These are phyloP conservation scores for Metarhizium robertsii DNA, from an alignment of 2,329 filamentous ascomycete species.

Conservation along the genomic window DNA sequence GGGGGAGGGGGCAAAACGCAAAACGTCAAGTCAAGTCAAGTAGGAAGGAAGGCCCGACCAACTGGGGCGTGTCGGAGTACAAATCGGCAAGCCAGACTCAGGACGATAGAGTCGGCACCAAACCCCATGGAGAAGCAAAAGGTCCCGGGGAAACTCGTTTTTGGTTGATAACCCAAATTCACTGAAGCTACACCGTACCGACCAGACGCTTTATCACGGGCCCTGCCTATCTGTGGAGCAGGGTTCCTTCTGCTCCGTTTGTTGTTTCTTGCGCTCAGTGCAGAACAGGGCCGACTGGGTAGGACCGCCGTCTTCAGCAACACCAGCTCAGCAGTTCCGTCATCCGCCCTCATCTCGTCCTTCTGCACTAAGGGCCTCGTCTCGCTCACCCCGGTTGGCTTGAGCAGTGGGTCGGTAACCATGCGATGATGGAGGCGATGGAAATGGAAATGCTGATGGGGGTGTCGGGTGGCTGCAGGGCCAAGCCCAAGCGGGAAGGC, in stretches of 20 bases:
- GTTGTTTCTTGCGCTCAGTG: not conserved
- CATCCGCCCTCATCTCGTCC: not conserved
- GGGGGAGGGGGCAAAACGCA: not conserved
- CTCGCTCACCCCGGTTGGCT: not conserved
- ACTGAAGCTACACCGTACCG: not conserved
- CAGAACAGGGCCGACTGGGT: not conserved
- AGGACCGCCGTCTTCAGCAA: not conserved
- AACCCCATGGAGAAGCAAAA: not conserved
- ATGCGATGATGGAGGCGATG: not conserved
- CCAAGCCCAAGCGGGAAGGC: not conserved
- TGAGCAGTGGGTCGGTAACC: not conserved
- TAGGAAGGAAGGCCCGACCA: conserved; percentile 1
- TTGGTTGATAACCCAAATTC: not conserved
- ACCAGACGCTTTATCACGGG: not conserved
- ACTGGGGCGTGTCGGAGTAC: not conserved
- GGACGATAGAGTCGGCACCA: not conserved
- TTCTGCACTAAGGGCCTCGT: not conserved
- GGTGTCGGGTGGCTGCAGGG: not conserved
- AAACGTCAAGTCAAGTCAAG: not conserved
- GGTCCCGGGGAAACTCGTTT: not conserved
- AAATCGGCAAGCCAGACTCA: not conserved
- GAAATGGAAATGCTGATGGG: not conserved
- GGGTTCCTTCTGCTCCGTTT: not conserved
- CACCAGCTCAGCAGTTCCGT: not conserved
- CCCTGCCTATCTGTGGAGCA: not conserved